phyloP scores from a whole-genome alignment of 441 rosid species.

The Kokia cookei region DNA sequence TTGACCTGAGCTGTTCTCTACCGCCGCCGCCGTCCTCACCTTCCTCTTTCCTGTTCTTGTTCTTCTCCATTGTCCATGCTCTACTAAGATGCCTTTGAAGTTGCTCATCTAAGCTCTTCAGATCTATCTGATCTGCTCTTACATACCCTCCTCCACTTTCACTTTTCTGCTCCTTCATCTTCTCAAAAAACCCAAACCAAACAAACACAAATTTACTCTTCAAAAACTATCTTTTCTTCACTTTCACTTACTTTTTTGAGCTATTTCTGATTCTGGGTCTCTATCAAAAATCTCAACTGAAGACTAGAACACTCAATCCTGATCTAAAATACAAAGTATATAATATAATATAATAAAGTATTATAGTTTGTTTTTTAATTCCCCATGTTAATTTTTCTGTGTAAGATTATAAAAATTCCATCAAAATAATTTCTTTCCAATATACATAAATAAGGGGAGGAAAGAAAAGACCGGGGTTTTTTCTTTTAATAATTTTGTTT shows the following conservation, averaged over 20 bases:
- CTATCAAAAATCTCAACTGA: conserved; percentile 1
- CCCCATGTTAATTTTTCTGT: neutral
- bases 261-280: neutral
- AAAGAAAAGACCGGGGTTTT: neutral
- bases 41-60: conserved; percentile 38
- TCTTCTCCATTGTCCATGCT: conserved; percentile 68
- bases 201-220: conserved; percentile 1
- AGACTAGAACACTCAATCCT: neutral
- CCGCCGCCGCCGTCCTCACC: conserved; percentile 17
- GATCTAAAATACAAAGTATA: neutral
- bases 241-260: neutral
- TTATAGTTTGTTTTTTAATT: neutral
- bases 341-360: neutral
- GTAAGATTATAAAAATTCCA: neutral
- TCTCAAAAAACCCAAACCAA: neutral
- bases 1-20: conserved; percentile 10
- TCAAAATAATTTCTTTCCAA: neutral
- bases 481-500: neutral
- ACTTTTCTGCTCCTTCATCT: conserved; percentile 63
- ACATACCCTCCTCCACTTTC: conserved; percentile 64
- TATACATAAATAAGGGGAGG: neutral
- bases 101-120: conserved; percentile 63
- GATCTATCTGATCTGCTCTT: conserved; percentile 93
- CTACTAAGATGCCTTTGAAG: conserved; percentile 47
- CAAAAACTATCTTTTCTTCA: neutral